These are phyloP conservation scores for Monilinia fructicola DNA, from an alignment of 2,329 filamentous ascomycete species.

Conservation along the genomic window DNA sequence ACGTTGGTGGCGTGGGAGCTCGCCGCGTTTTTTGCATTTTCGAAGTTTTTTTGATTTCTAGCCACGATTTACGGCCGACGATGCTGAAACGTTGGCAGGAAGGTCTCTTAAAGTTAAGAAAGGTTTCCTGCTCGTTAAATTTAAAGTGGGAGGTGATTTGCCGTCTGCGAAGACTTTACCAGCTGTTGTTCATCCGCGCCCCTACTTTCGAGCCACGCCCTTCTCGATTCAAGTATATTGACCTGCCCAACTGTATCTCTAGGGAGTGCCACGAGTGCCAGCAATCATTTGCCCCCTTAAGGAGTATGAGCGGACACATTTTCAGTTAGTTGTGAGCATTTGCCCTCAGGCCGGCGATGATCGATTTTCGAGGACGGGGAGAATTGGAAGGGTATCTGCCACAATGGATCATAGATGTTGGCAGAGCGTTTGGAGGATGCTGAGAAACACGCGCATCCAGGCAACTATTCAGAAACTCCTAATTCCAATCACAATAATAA, in stretches of 20 bases:
- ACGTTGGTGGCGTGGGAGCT: neutral
- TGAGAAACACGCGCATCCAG: neutral
- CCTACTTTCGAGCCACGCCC: neutral
- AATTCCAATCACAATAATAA: neutral
- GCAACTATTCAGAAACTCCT: neutral
- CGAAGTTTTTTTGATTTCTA: neutral
- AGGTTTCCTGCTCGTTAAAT: neutral
- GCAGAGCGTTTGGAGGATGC: neutral
- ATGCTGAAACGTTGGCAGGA: neutral
- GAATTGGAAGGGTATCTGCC: neutral
- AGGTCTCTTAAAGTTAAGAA: neutral
- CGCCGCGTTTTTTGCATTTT: conserved; percentile 1
- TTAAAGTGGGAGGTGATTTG: neutral
- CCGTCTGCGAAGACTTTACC: neutral
- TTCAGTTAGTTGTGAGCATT: neutral
- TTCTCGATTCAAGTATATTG: neutral
- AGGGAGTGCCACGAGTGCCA: neutral
- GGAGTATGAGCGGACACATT: neutral
- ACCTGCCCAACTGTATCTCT: neutral
- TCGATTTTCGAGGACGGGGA: neutral
- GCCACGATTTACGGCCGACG: neutral
- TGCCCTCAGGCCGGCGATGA: neutral
- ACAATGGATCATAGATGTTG: neutral
- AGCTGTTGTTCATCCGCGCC: neutral
- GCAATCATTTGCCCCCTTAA: neutral